A percentile compares a stretch with the other conserved stretches of the same genome.
phyloP scores from a whole-genome alignment of 164 flowering plant genomes.

The Santalum album region DNA sequence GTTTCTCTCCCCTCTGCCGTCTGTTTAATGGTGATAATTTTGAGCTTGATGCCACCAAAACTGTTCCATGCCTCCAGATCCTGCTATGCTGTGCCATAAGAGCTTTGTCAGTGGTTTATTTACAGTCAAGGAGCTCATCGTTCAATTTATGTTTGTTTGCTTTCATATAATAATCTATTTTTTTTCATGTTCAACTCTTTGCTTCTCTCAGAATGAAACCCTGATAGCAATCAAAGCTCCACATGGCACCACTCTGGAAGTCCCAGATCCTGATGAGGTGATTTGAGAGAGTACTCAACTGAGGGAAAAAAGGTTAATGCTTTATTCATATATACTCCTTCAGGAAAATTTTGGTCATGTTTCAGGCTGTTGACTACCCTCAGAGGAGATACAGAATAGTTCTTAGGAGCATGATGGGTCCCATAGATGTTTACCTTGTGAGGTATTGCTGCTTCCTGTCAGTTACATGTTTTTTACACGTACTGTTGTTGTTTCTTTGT shows the following conservation, averaged over 20 bases:
- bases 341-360: background rate
- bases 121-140: background rate
- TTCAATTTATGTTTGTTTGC: background rate
- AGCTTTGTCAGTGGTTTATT: background rate
- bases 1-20: too few species aligned
- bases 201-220: conserved; percentile 57
- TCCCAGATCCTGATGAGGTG: conserved; percentile 90
- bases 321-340: background rate
- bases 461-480: background rate
- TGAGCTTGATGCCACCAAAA: too few species aligned
- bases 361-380: conserved; percentile 84
- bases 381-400: conserved; percentile 92
- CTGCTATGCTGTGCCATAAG: background rate
- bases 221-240: conserved; percentile 74
- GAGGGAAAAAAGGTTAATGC: background rate
- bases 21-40: too few species aligned
- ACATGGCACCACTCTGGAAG: conserved; percentile 73
- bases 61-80: too few species aligned
- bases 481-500: background rate
- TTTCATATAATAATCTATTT: conserved; percentile 1
- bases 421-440: conserved; percentile 91
- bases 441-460: conserved; percentile 37
- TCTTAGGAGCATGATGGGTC: conserved; percentile 96
- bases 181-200: conserved; percentile 5
- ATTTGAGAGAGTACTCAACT: background rate